phyloP scores from a whole-genome alignment of 139 green algal genomes.

The Asterochloris sp. region DNA sequence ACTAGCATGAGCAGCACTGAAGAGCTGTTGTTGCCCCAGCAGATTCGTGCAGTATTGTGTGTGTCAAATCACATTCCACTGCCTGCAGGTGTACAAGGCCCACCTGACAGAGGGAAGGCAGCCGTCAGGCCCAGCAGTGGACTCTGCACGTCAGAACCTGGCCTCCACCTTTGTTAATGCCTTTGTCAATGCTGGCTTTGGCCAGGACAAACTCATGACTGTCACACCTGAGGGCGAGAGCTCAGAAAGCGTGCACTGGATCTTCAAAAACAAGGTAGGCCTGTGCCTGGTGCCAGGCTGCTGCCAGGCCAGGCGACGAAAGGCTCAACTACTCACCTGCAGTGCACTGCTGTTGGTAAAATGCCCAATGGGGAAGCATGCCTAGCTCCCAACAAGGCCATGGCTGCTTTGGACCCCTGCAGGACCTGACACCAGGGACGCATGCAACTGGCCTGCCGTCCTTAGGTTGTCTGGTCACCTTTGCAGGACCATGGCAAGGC shows the following conservation, averaged over 20 bases:
- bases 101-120: conserved; percentile 85
- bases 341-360: background rate
- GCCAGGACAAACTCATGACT: conserved; percentile 87
- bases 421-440: background rate
- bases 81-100: conserved; percentile 92
- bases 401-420: background rate
- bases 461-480: background rate
- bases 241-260: conserved; percentile 74
- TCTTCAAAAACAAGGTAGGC: conserved; percentile 95
- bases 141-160: conserved; percentile 93
- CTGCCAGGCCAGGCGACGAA: background rate
- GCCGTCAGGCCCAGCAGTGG: conserved; percentile 57
- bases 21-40: background rate
- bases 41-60: conserved; percentile 22
- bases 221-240: conserved; percentile 10
- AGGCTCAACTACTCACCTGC: background rate
- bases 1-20: conserved; percentile 7
- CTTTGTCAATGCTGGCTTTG: conserved; percentile 98
- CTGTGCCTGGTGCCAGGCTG: conserved; percentile 73
- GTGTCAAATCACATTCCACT: no score
- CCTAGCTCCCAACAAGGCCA: background rate
- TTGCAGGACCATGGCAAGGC: conserved; percentile 94
- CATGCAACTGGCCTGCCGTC: background rate
- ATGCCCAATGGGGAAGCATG: background rate
- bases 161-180: conserved; percentile 96